Percentiles rank a stretch among this genome's conserved stretches.
phyloP scores from a whole-genome alignment of 2,329 filamentous ascomycete genomes.

The Ceratocystis destructans region DNA sequence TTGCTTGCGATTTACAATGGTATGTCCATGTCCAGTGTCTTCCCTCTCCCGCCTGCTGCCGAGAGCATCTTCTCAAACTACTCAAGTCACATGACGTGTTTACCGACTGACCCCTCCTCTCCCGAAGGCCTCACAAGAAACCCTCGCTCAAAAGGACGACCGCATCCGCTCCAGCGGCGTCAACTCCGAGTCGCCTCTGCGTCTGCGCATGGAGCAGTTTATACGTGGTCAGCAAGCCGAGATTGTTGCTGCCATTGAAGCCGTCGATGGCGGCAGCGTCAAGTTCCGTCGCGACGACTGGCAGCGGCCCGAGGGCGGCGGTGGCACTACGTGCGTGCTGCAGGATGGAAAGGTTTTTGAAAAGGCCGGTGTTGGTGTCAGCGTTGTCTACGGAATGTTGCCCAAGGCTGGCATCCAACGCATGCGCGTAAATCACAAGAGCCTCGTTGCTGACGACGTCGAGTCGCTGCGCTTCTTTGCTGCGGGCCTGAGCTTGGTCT shows the following conservation, averaged over 20 bases:
- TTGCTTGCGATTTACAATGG: background rate
- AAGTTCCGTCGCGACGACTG: conserved; percentile 76
- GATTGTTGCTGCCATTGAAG: conserved; percentile 72
- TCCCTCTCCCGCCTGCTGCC: background rate
- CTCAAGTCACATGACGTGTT: background rate
- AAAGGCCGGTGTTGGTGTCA: conserved; percentile 92
- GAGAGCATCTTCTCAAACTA: background rate
- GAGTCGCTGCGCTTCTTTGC: conserved; percentile 91
- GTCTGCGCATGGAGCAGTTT: conserved; percentile 90
- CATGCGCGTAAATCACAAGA: conserved; percentile 93
- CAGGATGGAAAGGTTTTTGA: conserved; percentile 97
- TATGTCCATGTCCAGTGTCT: background rate
- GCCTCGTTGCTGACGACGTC: conserved; percentile 54
- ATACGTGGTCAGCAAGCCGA: conserved; percentile 84
- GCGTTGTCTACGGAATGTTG: conserved; percentile 82
- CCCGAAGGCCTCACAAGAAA: conserved; percentile 4
- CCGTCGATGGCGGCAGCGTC: conserved; percentile 51
- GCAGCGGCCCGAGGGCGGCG: conserved; percentile 76
- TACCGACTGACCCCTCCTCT: conserved; percentile 7
- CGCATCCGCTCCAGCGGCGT: conserved; percentile 55
- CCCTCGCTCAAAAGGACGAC: conserved; percentile 53
- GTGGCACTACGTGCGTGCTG: conserved; percentile 85
- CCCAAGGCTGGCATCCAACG: conserved; percentile 76
- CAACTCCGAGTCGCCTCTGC: conserved; percentile 75
- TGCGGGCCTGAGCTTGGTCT: conserved; percentile 78